Conservation (phyloP, 129 eudicot species). For the Chrysanthemum makinoi region DNA sequence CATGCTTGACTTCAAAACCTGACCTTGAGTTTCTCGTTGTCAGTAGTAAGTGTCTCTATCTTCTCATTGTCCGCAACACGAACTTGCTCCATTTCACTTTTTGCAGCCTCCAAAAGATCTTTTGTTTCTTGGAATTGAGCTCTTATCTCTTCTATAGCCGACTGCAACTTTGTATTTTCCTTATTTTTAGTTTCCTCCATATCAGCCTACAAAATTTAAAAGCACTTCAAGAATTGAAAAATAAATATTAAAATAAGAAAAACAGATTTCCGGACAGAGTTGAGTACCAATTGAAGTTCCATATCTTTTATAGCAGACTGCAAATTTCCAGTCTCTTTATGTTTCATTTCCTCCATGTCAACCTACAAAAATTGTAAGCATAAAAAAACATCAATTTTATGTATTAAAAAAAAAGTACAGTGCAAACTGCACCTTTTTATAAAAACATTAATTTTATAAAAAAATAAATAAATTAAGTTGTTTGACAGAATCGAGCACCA, state of each 20-base stretch:
- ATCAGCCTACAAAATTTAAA: conserved; percentile 45
- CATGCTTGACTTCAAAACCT: conserved; percentile 19
- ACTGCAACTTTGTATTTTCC: conserved; percentile 52
- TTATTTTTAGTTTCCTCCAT: conserved; percentile 64
- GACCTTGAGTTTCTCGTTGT: conserved; percentile 79
- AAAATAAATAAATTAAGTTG: too few relatives aligned
- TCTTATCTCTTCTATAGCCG: conserved; percentile 56
- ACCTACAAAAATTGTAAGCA: conserved; percentile 38
- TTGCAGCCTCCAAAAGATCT: conserved; percentile 46
- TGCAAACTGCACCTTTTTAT: too few relatives aligned
- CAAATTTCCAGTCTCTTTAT: conserved; percentile 49
- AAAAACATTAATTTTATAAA: too few relatives aligned
- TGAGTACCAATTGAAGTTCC: conserved; percentile 33
- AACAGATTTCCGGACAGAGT: not conserved
- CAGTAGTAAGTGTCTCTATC: conserved; percentile 49
- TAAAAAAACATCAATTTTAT: not conserved
- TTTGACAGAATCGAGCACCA: not conserved
- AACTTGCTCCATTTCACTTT: conserved; percentile 40
- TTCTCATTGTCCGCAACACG: conserved; percentile 44
- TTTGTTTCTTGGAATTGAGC: conserved; percentile 59
- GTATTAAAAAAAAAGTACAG: too few relatives aligned
- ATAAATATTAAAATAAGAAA: not conserved
- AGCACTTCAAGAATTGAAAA: conserved; percentile 14
- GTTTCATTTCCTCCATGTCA: conserved; percentile 62
- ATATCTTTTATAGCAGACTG: conserved; percentile 60